These are phyloP conservation scores for Kalanchoe fedtschenkoi DNA, from an alignment of 164 flowering plant genomes.

Conservation along the genomic window DNA sequence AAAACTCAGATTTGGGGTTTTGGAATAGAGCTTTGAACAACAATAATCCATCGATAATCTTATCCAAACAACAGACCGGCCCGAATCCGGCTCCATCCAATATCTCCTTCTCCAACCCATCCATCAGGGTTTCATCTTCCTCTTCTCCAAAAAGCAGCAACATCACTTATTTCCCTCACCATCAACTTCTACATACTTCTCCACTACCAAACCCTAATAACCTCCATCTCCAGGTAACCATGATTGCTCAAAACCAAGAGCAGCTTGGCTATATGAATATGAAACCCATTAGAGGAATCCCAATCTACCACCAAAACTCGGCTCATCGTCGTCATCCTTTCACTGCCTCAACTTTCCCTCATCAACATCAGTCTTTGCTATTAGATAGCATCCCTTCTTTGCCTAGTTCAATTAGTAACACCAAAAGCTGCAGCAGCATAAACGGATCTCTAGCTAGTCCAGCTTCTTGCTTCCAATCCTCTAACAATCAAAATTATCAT, in stretches of 20 bases:
- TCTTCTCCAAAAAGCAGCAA: not conserved
- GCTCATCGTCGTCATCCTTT: constrained; percentile 9
- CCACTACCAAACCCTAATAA: not conserved
- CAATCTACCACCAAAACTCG: constrained; percentile 45
- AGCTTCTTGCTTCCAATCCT: constrained; percentile 14
- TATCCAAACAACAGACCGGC: constrained; percentile 16
- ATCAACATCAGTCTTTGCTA: not conserved
- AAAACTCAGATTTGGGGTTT: constrained; percentile 55
- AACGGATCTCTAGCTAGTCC: not conserved
- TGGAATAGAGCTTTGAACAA: constrained; percentile 59
- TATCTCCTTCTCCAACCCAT: constrained; percentile 51
- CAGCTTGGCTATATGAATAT: constrained; percentile 38
- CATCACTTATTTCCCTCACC: constrained; percentile 8
- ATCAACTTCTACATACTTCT: constrained; percentile 1
- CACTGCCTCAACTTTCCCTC: constrained; percentile 10
- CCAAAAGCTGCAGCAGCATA: not conserved
- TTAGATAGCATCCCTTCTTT: constrained; percentile 2
- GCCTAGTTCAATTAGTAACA: not conserved
- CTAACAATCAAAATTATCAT: constrained; percentile 18
- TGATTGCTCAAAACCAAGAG: constrained; percentile 1
- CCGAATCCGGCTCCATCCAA: constrained; percentile 18
- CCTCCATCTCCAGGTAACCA: not conserved
- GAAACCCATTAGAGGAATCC: constrained; percentile 87
- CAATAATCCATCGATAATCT: constrained; percentile 25
- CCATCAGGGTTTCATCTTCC: constrained; percentile 17